Base-by-base conservation (phyloP, 148 eudicot genomes). In the Nepenthes gracilis region DNA sequence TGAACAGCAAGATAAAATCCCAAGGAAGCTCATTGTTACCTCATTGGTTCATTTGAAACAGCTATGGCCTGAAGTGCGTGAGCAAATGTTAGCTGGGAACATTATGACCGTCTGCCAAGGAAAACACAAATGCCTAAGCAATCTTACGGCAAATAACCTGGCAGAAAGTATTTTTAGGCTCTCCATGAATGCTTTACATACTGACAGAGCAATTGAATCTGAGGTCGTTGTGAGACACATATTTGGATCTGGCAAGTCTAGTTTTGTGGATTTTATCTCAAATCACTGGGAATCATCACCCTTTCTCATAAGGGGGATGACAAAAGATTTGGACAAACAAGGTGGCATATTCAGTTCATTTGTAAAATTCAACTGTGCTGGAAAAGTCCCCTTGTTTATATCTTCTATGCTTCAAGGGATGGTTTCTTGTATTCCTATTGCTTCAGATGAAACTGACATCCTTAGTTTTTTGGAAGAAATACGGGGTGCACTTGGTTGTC, bases 221-320 rank as follows among this genome's bases (percentile, higher is more conserved):
- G 73, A 83, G 43, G 54, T 51, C 43, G 58, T 81, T 45, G 71
- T 61, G 56, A 72, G 65, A 65, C 70, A 74, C 72, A 64, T 87
- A 48, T 79, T 87, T 63, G 73, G 81, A 58, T 38, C 69, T 57
- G 67, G 63, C 15, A 62, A 67, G 52, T 63, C 64, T 55, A 59
- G 76, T 69, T 75, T 79, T 61, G 70, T 67, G 61, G 60, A 64
- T 40, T 90, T 87, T 59, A 49, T 87, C 64, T 67, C 65, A 66
- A 74, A 79, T 49, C 50, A 77, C 70, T 90, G 95, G 97, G 97
- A 90, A 72, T 58, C 62, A 53, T 84, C 85, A 56, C 92, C 88
- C 45, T 72, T 79, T 70, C 69, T 75, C 45, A 65, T 81, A 57
- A 79, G 75, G 62, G 64, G 64, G 45, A 57, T 52, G 13, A 51